Conservation (phyloP, 495 filamentous ascomycete genomes). For the Neurospora sp. region DNA sequence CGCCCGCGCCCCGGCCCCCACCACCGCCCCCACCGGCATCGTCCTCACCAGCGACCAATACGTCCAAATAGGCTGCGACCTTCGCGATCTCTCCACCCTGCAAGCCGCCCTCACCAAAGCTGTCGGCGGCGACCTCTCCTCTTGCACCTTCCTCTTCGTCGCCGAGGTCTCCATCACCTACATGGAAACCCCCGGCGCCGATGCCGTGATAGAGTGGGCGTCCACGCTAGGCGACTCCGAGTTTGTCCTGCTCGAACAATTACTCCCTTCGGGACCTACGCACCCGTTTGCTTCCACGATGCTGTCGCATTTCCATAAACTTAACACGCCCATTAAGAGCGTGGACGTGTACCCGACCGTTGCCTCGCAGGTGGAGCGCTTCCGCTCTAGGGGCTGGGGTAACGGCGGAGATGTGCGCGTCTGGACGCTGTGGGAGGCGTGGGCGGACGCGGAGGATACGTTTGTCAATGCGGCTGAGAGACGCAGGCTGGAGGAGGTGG, state of each 20-base stretch:
- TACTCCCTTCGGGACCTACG: conserved; percentile 60
- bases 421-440: conserved; percentile 67
- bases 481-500: conserved; percentile 49
- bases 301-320: conserved; percentile 73
- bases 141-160: conserved; percentile 60
- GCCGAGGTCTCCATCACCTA: conserved; percentile 89
- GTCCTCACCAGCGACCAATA: conserved; percentile 59
- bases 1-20: not conserved
- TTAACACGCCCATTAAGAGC: conserved; percentile 64
- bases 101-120: conserved; percentile 43
- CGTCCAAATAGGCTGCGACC: conserved; percentile 71
- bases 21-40: conserved; percentile 16
- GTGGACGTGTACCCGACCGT: conserved; percentile 60
- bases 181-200: conserved; percentile 68
- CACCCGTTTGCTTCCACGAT: conserved; percentile 86
- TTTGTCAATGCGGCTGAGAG: conserved; percentile 50
- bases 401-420: conserved; percentile 32
- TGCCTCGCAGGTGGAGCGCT: conserved; percentile 53
- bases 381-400: conserved; percentile 54
- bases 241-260: conserved; percentile 88
- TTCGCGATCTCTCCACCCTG: conserved; percentile 53
- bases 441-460: conserved; percentile 53
- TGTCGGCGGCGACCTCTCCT: conserved; percentile 37
- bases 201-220: conserved; percentile 64
- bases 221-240: conserved; percentile 52